phyloP scores from a whole-genome alignment of 768 basidiomycete genomes.

The Leccinum longicurvipes region DNA sequence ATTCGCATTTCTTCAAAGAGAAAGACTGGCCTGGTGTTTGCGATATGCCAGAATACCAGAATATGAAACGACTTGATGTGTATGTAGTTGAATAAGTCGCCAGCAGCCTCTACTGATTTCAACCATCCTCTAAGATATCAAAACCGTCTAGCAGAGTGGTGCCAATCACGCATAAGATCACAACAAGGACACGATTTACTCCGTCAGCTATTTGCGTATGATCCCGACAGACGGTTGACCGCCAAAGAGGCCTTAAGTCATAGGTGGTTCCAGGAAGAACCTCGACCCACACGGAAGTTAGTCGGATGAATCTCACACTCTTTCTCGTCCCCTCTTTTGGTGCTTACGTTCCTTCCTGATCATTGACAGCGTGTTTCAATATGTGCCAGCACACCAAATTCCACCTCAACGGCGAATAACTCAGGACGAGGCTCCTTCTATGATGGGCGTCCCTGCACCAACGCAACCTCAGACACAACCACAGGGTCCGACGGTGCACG shows the following conservation, averaged over 20 bases:
- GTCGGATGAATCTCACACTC: conserved; percentile 26
- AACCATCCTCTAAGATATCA: conserved; percentile 42
- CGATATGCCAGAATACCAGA: conserved; percentile 86
- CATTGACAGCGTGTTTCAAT: conserved; percentile 65
- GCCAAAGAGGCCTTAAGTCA: conserved; percentile 80
- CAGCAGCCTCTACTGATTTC: neutral
- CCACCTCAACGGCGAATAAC: conserved; percentile 89
- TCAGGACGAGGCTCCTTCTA: conserved; percentile 87
- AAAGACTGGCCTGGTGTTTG: conserved; percentile 83
- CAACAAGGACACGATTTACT: conserved; percentile 78
- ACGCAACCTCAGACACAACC: conserved; percentile 42
- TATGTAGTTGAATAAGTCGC: conserved; percentile 34
- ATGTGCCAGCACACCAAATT: conserved; percentile 57
- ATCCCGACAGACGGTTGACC: conserved; percentile 83
- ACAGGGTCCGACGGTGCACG: conserved; percentile 42
- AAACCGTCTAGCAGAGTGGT: conserved; percentile 75
- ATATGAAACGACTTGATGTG: conserved; percentile 76
- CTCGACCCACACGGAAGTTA: conserved; percentile 81
- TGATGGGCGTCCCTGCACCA: conserved; percentile 64
- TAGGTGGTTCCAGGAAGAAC: conserved; percentile 92
- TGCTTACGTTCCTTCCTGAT: conserved; percentile 4
- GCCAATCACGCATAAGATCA: conserved; percentile 55
- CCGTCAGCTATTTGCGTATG: conserved; percentile 82
- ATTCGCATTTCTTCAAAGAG: conserved; percentile 43
- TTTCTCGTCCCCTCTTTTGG: neutral